These are phyloP conservation scores for Boletus reticulatus DNA, from an alignment of 768 basidiomycete species.

Conservation along the genomic window DNA sequence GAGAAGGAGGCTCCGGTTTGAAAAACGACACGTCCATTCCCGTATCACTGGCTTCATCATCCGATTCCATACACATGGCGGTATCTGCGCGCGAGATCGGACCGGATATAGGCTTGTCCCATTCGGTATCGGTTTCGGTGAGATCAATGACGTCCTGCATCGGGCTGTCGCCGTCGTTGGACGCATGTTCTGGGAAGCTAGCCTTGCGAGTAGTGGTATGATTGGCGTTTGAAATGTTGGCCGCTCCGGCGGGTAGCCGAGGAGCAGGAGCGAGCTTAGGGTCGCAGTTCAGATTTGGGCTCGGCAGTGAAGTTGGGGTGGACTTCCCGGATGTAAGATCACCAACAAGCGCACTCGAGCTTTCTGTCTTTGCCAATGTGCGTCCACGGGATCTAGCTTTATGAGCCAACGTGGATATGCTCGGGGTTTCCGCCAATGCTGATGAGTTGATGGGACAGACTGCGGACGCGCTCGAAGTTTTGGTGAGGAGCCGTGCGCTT, in stretches of 20 bases:
- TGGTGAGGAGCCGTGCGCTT: constrained; percentile 8
- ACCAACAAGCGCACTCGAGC: background rate
- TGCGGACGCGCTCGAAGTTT: constrained; percentile 16
- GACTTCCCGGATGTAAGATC: constrained; percentile 12
- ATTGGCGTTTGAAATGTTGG: background rate
- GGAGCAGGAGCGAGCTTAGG: constrained; percentile 1
- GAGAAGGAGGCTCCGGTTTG: background rate
- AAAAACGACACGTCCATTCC: constrained; percentile 21
- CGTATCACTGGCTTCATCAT: constrained; percentile 13
- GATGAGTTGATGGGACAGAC: constrained; percentile 2
- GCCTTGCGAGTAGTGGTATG: background rate
- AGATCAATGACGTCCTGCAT: constrained; percentile 23
- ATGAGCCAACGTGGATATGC: background rate
- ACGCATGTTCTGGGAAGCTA: background rate
- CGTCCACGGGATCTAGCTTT: constrained; percentile 2
- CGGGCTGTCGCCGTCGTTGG: constrained; percentile 3
- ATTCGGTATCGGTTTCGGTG: constrained; percentile 19
- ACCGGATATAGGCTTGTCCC: constrained; percentile 2
- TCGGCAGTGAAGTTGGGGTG: constrained; percentile 10
- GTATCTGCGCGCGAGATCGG: constrained; percentile 2
- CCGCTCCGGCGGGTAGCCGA: background rate
- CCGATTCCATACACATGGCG: constrained; percentile 13
- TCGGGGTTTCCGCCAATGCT: background rate
- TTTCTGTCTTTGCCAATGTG: constrained; percentile 3
- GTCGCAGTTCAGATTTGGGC: constrained; percentile 9